Evolutionary conservation across 192 early-diverging fungal genomes (phyloP).

Genomic region (Coemansia sp.): DNA sequence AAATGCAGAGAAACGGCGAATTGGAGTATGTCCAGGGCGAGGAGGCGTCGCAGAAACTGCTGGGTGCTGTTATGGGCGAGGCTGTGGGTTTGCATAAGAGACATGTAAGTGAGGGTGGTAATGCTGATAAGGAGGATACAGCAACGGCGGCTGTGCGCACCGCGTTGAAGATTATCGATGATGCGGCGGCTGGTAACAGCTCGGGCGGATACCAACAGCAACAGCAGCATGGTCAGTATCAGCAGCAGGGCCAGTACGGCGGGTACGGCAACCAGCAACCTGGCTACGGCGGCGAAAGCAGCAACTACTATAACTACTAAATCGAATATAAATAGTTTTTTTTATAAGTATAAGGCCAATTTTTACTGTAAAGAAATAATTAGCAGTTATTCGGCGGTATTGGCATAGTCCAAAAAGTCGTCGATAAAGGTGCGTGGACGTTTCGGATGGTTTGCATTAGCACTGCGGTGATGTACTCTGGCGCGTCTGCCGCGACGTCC

Average conservation of each 20-base stretch:
- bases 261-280: too few relatives aligned
- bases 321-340: background rate
- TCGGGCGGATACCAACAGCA: slow-evolving; percentile 5
- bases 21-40: slow-evolving; percentile 13
- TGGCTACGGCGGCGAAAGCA: slow-evolving; percentile 8
- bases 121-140: slow-evolving; percentile 37
- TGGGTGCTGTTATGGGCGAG: slow-evolving; percentile 43
- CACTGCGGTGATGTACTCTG: background rate
- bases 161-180: slow-evolving; percentile 46
- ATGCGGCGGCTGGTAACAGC: slow-evolving; percentile 9
- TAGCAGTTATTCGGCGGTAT: slow-evolving; percentile 15
- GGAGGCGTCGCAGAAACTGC: slow-evolving; percentile 40
- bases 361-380: too few relatives aligned
- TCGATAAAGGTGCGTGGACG: slow-evolving; percentile 25
- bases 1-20: slow-evolving; percentile 20
- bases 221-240: background rate
- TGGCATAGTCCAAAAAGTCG: slow-evolving; percentile 36
- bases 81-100: slow-evolving; percentile 28
- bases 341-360: background rate
- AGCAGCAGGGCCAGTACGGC: background rate
- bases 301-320: slow-evolving; percentile 1
- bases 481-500: slow-evolving; percentile 23
- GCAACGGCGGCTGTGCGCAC: slow-evolving; percentile 41
- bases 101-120: slow-evolving; percentile 14
- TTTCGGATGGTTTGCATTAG: background rate